Evolutionary conservation across 768 basidiomycete genomes (phyloP).

Genomic region (Tubosaeta sp.): DNA sequence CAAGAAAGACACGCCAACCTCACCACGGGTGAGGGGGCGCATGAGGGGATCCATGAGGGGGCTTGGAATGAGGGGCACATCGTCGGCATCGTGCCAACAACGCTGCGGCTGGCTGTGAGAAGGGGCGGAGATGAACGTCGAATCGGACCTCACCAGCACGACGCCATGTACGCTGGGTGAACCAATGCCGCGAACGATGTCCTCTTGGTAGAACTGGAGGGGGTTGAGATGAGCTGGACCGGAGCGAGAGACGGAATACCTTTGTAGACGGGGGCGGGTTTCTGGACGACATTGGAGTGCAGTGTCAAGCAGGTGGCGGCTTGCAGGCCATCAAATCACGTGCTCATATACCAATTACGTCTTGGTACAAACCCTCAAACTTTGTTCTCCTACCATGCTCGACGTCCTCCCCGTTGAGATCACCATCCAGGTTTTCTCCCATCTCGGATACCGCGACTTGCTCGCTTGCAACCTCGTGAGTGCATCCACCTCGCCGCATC

Average conservation of each 20-base stretch:
- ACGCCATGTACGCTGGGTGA: conserved; percentile 48
- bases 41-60: conserved; percentile 62
- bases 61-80: conserved; percentile 43
- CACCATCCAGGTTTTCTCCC: conserved; percentile 17
- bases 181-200: conserved; percentile 51
- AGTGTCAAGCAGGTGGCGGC: background rate
- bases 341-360: conserved; percentile 2
- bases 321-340: conserved; percentile 16
- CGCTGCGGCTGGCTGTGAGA: conserved; percentile 44
- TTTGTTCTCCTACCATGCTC: conserved; percentile 1
- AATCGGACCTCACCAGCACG: conserved; percentile 51
- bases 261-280: conserved; percentile 30
- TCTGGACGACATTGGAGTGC: conserved; percentile 26
- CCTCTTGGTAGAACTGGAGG: conserved; percentile 60
- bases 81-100: conserved; percentile 88
- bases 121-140: background rate
- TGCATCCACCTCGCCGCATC: background rate
- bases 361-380: background rate
- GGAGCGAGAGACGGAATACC: conserved; percentile 14
- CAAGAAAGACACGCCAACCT: conserved; percentile 77
- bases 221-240: background rate
- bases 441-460: conserved; percentile 22
- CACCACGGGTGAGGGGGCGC: conserved; percentile 70
- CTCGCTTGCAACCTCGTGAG: conserved; percentile 28
- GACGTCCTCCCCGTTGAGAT: conserved; percentile 24